A percentile compares a stretch with the other conserved stretches of the same genome.
Conservation (phyloP, 345 rosid genomes). For the Alliaria petiolata region DNA sequence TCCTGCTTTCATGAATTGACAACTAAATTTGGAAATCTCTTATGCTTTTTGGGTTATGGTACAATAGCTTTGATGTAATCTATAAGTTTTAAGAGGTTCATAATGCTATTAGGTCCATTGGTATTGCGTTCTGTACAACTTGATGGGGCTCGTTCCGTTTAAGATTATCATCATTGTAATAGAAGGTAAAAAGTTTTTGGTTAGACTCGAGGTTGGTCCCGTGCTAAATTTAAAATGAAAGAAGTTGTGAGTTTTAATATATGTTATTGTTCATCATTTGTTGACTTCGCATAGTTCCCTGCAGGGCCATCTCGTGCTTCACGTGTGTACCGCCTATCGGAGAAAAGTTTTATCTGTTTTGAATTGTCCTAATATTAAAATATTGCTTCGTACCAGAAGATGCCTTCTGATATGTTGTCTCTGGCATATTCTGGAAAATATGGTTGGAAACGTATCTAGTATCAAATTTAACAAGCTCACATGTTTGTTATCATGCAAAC, state of each 20-base stretch:
- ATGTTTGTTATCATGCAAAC: constrained; percentile 45
- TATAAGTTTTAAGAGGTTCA: constrained; percentile 60
- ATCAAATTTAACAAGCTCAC: constrained; percentile 7
- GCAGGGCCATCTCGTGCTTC: constrained; percentile 69
- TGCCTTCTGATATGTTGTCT: constrained; percentile 27
- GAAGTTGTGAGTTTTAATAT: constrained; percentile 34
- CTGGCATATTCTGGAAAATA: constrained; percentile 11
- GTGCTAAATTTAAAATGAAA: constrained; percentile 36
- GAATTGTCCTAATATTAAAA: constrained; percentile 20
- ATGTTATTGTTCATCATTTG: constrained; percentile 34
- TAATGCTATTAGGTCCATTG: constrained; percentile 69
- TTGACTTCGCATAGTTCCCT: constrained; percentile 72
- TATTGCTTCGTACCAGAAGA: constrained; percentile 27
- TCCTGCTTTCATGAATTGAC: constrained; percentile 15
- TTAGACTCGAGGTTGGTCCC: constrained; percentile 43
- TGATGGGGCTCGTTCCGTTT: constrained; percentile 68
- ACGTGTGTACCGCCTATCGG: constrained; percentile 53
- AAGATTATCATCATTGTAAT: constrained; percentile 56
- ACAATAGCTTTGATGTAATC: constrained; percentile 37
- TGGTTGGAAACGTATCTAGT: constrained; percentile 1
- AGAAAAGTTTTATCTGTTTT: constrained; percentile 43
- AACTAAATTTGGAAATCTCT: constrained; percentile 21
- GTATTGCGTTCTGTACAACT: constrained; percentile 65
- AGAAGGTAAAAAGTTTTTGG: constrained; percentile 58
- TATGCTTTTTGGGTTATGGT: constrained; percentile 31